Evolutionary conservation across 1,284 basidiomycete species (phyloP).

Genomic region (Cryptococcus sp.): DNA sequence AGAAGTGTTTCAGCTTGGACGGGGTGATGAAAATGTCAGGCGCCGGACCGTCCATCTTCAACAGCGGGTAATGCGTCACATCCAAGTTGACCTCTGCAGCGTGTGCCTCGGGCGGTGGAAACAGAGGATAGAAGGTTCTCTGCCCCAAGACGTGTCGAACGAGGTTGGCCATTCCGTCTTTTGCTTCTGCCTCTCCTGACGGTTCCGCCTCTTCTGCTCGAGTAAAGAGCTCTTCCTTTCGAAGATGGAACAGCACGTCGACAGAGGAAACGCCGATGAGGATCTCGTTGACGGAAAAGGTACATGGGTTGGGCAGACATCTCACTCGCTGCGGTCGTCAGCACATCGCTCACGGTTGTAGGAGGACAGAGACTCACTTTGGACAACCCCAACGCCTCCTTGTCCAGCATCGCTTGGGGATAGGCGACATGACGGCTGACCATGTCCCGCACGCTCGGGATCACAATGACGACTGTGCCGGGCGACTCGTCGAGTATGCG

Average conservation of each 20-base stretch:
- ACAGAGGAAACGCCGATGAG: slow-evolving; percentile 72
- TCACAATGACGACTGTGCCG: slow-evolving; percentile 63
- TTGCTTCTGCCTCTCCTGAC: slow-evolving; percentile 39
- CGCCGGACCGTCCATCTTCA: slow-evolving; percentile 47
- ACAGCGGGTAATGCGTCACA: slow-evolving; percentile 59
- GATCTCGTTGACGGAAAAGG: slow-evolving; percentile 78
- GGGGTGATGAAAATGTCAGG: slow-evolving; percentile 83
- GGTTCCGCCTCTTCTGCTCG: slow-evolving; percentile 62
- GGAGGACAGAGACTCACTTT: slow-evolving; percentile 46
- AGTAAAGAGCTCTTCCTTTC: slow-evolving; percentile 74
- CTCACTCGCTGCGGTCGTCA: slow-evolving; percentile 59
- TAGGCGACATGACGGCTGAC: slow-evolving; percentile 74
- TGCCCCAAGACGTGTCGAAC: slow-evolving; percentile 80
- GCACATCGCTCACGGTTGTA: background rate
- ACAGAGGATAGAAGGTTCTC: slow-evolving; percentile 90
- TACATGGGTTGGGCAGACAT: slow-evolving; percentile 78
- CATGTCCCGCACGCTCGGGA: slow-evolving; percentile 78
- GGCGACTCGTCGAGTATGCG: slow-evolving; percentile 60
- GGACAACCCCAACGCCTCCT: slow-evolving; percentile 45
- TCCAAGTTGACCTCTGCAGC: slow-evolving; percentile 79
- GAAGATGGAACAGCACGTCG: slow-evolving; percentile 83
- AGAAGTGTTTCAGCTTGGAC: slow-evolving; percentile 76
- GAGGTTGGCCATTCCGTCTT: slow-evolving; percentile 70
- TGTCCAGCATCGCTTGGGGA: slow-evolving; percentile 71
- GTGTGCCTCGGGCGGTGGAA: slow-evolving; percentile 71